Evolutionary conservation across 495 filamentous ascomycete genomes (phyloP).

Genomic region (Talaromyces borbonicus): DNA sequence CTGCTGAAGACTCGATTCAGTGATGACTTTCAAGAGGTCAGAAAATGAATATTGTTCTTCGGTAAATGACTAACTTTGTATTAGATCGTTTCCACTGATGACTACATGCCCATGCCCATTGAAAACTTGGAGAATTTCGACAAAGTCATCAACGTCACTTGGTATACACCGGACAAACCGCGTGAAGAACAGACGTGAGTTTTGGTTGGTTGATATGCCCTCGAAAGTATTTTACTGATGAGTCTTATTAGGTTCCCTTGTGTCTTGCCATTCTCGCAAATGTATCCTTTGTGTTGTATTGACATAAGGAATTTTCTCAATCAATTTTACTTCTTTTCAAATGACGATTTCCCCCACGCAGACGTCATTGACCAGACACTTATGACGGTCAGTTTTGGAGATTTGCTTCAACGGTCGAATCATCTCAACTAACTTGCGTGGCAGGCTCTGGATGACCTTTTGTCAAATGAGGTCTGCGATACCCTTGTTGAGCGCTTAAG

Average conservation of each 20-base stretch:
- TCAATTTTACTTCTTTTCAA: conserved; percentile 91
- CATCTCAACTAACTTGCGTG: background rate
- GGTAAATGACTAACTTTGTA: no score
- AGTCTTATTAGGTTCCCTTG: conserved; percentile 61
- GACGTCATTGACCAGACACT: conserved; percentile 83
- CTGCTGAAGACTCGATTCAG: conserved; percentile 85
- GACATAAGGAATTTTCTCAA: conserved; percentile 94
- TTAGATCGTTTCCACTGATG: conserved; percentile 91
- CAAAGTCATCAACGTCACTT: conserved; percentile 86
- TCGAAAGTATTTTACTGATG: conserved; percentile 4
- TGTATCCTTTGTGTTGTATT: conserved; percentile 97
- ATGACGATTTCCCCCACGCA: conserved; percentile 84
- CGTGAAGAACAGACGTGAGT: conserved; percentile 66
- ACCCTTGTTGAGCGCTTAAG: conserved; percentile 78
- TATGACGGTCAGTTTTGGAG: conserved; percentile 44
- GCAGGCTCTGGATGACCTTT: conserved; percentile 75
- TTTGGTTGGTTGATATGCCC: no score
- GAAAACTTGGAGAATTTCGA: conserved; percentile 83
- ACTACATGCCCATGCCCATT: conserved; percentile 99
- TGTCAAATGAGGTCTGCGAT: conserved; percentile 82
- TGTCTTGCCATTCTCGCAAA: conserved; percentile 92
- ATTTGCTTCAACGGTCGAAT: background rate
- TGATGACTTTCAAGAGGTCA: conserved; percentile 83
- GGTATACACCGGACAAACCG: conserved; percentile 76
- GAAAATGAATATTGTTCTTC: conserved; percentile 6